Conservation (phyloP, 2,329 filamentous ascomycete genomes). For the Colletotrichum higginsianum region DNA sequence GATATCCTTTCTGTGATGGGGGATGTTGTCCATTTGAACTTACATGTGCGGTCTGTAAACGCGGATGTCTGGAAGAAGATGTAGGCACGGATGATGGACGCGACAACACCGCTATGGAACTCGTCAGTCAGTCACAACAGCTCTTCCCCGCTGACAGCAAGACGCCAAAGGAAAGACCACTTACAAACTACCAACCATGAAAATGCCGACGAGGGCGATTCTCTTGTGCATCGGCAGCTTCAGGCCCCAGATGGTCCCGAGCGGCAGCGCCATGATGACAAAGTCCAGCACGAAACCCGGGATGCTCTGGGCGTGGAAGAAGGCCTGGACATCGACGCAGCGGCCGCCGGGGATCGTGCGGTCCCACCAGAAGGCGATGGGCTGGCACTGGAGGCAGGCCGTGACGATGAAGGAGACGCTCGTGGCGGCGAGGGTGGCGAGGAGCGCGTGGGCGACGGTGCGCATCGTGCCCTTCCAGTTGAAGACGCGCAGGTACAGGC, state of each 20-base stretch:
- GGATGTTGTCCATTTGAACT: not conserved
- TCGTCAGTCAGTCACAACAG: not conserved
- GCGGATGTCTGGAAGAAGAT: constrained; percentile 35
- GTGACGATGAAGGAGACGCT: constrained; percentile 44
- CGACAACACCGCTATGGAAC: constrained; percentile 25
- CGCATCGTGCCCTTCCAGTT: constrained; percentile 47
- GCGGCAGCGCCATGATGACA: constrained; percentile 47
- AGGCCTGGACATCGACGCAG: constrained; percentile 52
- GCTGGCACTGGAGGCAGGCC: constrained; percentile 56
- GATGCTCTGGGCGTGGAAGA: constrained; percentile 47
- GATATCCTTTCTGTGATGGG: too few relatives aligned
- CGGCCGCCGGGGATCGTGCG: constrained; percentile 45
- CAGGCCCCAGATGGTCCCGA: constrained; percentile 48
- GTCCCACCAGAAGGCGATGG: constrained; percentile 54
- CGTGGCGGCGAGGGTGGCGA: constrained; percentile 44
- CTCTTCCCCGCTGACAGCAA: too few relatives aligned
- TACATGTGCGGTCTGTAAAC: constrained; percentile 38
- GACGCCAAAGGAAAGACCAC: not conserved
- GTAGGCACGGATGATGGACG: constrained; percentile 34
- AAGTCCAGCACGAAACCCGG: constrained; percentile 46
- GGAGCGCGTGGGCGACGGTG: constrained; percentile 39
- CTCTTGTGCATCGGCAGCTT: constrained; percentile 47
- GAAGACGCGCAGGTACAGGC: constrained; percentile 50
- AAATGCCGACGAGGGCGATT: constrained; percentile 47
- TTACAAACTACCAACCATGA: constrained; percentile 49